These are phyloP conservation scores for Talaromyces nanjingensis DNA, from an alignment of 495 filamentous ascomycete genomes.

Conservation along the genomic window DNA sequence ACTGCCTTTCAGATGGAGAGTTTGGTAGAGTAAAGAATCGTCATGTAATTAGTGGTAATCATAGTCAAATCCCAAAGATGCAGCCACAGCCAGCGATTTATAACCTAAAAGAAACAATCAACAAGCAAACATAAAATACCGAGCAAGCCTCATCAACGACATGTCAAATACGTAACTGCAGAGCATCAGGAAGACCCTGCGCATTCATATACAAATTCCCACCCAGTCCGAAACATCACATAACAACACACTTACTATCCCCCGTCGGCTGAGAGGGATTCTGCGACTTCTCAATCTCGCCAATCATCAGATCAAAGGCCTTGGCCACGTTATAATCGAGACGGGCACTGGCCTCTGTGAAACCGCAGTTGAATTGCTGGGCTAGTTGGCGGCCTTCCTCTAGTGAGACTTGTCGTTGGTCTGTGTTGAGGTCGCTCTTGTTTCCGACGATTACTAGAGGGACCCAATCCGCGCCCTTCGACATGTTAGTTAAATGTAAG, in stretches of 20 bases:
- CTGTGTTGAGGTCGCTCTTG: conserved; percentile 87
- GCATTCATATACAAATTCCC: neutral
- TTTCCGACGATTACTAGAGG: conserved; percentile 94
- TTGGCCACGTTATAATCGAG: conserved; percentile 89
- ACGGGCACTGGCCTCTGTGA: conserved; percentile 89
- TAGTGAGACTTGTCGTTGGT: conserved; percentile 82
- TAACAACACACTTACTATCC: conserved; percentile 72
- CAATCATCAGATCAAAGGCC: conserved; percentile 92
- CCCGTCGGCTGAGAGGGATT: conserved; percentile 79
- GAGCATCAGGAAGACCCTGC: neutral
- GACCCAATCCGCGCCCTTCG: conserved; percentile 81
- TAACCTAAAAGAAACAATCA: neutral
- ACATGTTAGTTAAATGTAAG: neutral
- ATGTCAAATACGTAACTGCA: neutral
- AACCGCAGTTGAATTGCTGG: conserved; percentile 83
- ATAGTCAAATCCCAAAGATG: neutral
- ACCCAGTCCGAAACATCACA: conserved; percentile 46
- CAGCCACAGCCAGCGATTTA: neutral
- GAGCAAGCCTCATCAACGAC: neutral
- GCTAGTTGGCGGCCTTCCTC: conserved; percentile 77
- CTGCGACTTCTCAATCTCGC: conserved; percentile 88
- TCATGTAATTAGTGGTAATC: neutral
- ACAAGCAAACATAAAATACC: neutral
- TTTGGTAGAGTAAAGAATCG: neutral
- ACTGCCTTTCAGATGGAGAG: no score